Evolutionary conservation across 1,284 basidiomycete species (phyloP), one percentile per base, ranked within the genome.

Genomic region (Heliocybe sulcata): DNA sequence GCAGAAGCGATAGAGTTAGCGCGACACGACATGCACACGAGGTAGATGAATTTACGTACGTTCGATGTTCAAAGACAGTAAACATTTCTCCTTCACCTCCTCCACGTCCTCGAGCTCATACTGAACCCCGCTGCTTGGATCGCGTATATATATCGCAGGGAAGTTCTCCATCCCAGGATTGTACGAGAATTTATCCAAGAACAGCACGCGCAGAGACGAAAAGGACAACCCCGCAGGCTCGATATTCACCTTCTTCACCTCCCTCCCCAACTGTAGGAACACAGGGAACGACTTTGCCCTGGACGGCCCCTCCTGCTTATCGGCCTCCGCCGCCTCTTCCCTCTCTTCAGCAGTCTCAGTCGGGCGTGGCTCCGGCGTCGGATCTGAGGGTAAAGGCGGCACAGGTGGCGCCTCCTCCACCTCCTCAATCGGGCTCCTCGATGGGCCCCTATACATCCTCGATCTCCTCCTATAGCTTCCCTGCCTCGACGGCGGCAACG

Each of bases 71-170:
- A 99, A 76, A 45, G 90, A 95, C 55, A 99, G 73, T 25, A 98
- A 69, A 64, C 90, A 90, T 57, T 87, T 92, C 50, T 93, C 90
- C 67, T 87, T 87, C 25, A 99, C 82, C 65, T 99, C 96, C n/a
- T 89, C 86, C 61, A 94, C 83, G 68, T 98, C 92, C 69, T 99
- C 96, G 50, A 99, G 76, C 71, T 98, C 94, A 66, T 98, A 99
- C 65, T 94, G 89, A 53, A 98, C 90, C 8, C 94, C 93, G 57
- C 90, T 94, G 31, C 81, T 83, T 2, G 87, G 87, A 72, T 98
- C 96, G 9, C 93, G 87, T 56, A 98, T 87, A 66, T 98, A 98
- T 54, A 99, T 96, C 19, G 91, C 88, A 10, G 96, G 96, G 65
- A 98, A 98, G 64, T 97, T 92, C 56, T 94, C 94, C 71, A 89